Evolutionary conservation across 306 rosid genomes (phyloP).

Genomic region (Albizia julibrissin): DNA sequence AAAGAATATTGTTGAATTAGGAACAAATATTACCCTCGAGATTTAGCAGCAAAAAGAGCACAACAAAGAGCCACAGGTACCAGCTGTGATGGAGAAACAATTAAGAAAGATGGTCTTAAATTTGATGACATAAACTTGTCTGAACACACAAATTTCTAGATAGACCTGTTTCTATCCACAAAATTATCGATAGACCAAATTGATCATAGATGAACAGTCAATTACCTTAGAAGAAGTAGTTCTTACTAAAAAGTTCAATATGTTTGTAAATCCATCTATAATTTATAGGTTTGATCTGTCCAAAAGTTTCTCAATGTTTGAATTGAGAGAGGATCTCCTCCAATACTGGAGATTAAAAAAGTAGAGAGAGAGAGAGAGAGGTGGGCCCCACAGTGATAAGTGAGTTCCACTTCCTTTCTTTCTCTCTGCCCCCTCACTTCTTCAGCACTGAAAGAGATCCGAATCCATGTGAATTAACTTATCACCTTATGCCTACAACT

Average conservation of each 20-base stretch:
- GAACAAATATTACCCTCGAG: constrained; percentile 56
- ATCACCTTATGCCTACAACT: constrained; percentile 85
- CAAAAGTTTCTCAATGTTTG: background rate
- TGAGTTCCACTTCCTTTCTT: background rate
- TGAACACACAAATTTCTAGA: background rate
- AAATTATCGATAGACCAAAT: background rate
- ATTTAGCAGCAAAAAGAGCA: constrained; percentile 76
- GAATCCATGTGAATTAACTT: background rate
- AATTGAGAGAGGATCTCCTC: background rate
- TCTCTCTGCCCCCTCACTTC: background rate
- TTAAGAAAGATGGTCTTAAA: constrained; percentile 23
- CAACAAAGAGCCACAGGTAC: constrained; percentile 96
- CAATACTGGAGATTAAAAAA: background rate
- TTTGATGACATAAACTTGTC: constrained; percentile 14
- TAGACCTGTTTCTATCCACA: background rate
- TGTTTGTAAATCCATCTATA: background rate
- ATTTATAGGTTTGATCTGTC: background rate
- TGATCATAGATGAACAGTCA: background rate
- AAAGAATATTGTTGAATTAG: constrained; percentile 23
- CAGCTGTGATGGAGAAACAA: constrained; percentile 49
- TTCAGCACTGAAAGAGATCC: background rate
- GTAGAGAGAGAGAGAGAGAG: background rate
- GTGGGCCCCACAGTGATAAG: background rate
- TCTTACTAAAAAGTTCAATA: background rate
- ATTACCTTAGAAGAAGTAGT: background rate